Base-by-base conservation (phyloP, 1,284 basidiomycete genomes). In the Apiotrichum brassicae region DNA sequence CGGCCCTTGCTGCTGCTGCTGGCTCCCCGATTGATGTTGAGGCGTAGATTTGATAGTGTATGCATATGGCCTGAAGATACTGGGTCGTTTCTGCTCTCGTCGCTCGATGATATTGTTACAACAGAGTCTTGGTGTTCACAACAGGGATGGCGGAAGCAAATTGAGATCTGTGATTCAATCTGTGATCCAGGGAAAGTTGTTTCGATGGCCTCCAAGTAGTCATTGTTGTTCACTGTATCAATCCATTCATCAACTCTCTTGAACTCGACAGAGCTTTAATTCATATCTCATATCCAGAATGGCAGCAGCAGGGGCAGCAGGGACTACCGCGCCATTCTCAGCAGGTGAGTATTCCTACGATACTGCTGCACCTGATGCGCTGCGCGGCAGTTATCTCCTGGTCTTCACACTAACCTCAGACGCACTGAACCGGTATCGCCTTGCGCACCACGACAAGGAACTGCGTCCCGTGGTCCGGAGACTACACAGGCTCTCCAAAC, bases 381-480 rank as follows among this genome's bases (percentile, higher is more conserved):
- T 40, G 35, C 33, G 44, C 33, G 26, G 18, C 39, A 1, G 24
- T 23, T 30, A 23, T 42, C 46, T 43, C n/a, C n/a, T n/a, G n/a
- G n/a, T n/a, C n/a, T n/a, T n/a, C n/a, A n/a, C n/a, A n/a, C n/a
- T 20, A 53, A 40, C 39, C 9, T 30, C 28, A 70, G 68, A 71
- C 43, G 58, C 62, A 20, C 53, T 68, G 13, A 71, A 67, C 47
- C 62, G 65, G 9, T 71, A 54, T 44, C 63, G 69, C 11, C 57
- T 71, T 16, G 59, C 63, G 14, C 68, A 71, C 51, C 48, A 62
- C 13, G 69, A 71, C 43, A 46, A 60, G 39, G 68, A 70, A 12
- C 42, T 66, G 37, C 61, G 63, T 42, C 50, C 61, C 1, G 54
- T 71, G 26, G 38, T 61, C 8, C 60, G 60, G 5, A 61, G 69